Conservation (phyloP, 2,329 filamentous ascomycete genomes). For the Acephala macrosclerotiorum region DNA sequence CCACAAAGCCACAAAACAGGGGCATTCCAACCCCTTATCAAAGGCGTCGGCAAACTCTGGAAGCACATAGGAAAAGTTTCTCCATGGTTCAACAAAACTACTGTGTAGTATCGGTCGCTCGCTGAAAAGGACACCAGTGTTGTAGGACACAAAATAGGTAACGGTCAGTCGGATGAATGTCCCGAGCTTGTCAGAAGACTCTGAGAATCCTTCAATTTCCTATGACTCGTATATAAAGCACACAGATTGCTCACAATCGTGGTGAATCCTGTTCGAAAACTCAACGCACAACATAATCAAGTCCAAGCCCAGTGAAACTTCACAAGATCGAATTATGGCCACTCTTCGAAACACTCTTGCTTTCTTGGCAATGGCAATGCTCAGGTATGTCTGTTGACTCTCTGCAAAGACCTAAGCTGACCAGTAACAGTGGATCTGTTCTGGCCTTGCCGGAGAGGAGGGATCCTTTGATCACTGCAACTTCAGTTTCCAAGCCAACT, state of each 20-base stretch:
- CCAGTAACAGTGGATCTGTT: constrained; percentile 16
- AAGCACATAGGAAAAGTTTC: not conserved
- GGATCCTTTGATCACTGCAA: constrained; percentile 14
- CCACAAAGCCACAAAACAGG: not conserved
- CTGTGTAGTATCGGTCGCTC: not conserved
- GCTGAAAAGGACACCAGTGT: not conserved
- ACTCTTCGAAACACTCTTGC: not conserved
- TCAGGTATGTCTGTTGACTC: constrained; percentile 19
- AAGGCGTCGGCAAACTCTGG: not conserved
- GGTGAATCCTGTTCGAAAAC: not conserved
- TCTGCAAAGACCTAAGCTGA: constrained; percentile 3
- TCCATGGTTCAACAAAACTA: not conserved
- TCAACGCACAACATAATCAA: not conserved
- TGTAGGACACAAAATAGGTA: not conserved
- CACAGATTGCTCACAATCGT: not conserved
- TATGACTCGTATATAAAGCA: not conserved
- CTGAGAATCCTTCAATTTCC: not conserved
- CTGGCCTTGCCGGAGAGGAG: constrained; percentile 20
- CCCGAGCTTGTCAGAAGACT: constrained; percentile 6
- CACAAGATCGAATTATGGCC: constrained; percentile 11
- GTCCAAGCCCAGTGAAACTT: not conserved
- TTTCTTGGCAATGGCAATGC: constrained; percentile 15
- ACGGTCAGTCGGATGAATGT: not conserved
- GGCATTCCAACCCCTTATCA: not conserved
- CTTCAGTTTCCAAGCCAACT: constrained; percentile 8